A percentile compares a stretch with the other conserved stretches of the same genome.
Conservation (phyloP, 257 asterid genomes). For the Jacaranda mimosifolia region DNA sequence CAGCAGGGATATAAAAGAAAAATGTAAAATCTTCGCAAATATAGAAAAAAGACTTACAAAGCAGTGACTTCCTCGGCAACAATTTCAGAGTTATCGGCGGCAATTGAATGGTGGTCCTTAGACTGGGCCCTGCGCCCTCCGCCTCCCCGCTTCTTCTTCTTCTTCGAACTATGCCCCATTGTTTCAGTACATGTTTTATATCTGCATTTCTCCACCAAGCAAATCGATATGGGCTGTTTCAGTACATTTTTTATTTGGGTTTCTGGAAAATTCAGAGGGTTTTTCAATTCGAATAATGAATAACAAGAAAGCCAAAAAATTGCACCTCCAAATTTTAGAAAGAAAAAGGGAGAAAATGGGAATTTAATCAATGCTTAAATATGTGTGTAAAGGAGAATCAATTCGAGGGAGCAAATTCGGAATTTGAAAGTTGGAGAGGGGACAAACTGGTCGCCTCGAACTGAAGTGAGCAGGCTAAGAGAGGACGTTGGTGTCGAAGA, state of each 20-base stretch:
- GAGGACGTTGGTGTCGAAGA: neutral
- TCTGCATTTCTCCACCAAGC: neutral
- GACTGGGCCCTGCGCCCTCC: constrained; percentile 69
- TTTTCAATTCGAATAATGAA: constrained; percentile 3
- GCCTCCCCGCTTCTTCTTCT: constrained; percentile 86
- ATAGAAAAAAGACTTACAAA: constrained; percentile 51
- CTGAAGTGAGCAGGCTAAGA: neutral
- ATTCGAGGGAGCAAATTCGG: neutral
- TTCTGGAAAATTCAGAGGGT: neutral
- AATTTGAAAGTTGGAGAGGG: constrained; percentile 8
- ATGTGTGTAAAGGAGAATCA: neutral
- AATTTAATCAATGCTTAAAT: neutral
- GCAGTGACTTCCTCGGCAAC: constrained; percentile 88
- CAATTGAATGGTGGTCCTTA: constrained; percentile 69
- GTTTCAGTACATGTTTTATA: too few species aligned
- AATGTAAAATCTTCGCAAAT: constrained; percentile 2
- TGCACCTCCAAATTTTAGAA: neutral
- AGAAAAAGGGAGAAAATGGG: neutral
- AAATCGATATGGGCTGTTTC: constrained; percentile 13
- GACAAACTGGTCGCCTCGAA: too few species aligned
- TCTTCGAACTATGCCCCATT: constrained; percentile 83
- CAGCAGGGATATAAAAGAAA: constrained; percentile 10
- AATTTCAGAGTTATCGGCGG: constrained; percentile 63
- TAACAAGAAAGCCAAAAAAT: neutral
- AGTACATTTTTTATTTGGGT: neutral